phyloP scores from a whole-genome alignment of 2,329 filamentous ascomycete genomes.

The Diplocarpon rosae region DNA sequence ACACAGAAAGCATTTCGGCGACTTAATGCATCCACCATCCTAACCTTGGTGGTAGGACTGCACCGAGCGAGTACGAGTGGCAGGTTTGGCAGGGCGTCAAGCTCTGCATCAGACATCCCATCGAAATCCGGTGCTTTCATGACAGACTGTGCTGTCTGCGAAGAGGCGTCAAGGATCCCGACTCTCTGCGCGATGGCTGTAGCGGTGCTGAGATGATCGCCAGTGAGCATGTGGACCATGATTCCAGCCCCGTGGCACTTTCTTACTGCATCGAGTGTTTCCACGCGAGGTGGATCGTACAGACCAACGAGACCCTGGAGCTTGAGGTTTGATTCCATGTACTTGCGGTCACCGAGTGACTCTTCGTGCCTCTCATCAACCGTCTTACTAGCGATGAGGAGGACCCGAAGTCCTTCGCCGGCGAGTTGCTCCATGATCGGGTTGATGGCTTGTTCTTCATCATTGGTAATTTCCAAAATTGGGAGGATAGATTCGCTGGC shows the following conservation, averaged over 20 bases:
- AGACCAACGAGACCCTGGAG: slow-evolving; percentile 63
- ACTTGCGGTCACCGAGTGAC: slow-evolving; percentile 35
- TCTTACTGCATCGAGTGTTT: slow-evolving; percentile 50
- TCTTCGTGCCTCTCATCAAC: slow-evolving; percentile 28
- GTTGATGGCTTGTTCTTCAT: slow-evolving; percentile 35
- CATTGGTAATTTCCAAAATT: slow-evolving; percentile 36
- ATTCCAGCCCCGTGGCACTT: slow-evolving; percentile 51
- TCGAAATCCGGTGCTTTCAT: slow-evolving; percentile 56
- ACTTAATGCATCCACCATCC: slow-evolving; percentile 65
- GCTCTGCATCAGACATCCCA: slow-evolving; percentile 46
- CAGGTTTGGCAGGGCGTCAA: slow-evolving; percentile 49
- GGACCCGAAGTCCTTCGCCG: slow-evolving; percentile 53
- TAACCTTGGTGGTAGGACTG: slow-evolving; percentile 61
- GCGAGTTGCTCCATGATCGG: slow-evolving; percentile 45
- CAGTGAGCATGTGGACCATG: slow-evolving; percentile 58
- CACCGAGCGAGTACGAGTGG: slow-evolving; percentile 61
- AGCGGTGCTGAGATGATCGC: slow-evolving; percentile 58
- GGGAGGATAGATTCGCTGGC: slow-evolving; percentile 47
- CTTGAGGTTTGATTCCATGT: slow-evolving; percentile 44
- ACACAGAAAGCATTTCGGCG: slow-evolving; percentile 54
- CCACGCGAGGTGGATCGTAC: slow-evolving; percentile 60
- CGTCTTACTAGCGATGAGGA: slow-evolving; percentile 49
- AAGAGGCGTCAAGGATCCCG: slow-evolving; percentile 39
- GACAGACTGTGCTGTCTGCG: slow-evolving; percentile 31
- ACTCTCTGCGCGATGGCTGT: slow-evolving; percentile 55